Percentiles rank a stretch among this genome's conserved stretches.
phyloP scores from a whole-genome alignment of 345 rosid genomes.

The Eucalyptus tenuipes region DNA sequence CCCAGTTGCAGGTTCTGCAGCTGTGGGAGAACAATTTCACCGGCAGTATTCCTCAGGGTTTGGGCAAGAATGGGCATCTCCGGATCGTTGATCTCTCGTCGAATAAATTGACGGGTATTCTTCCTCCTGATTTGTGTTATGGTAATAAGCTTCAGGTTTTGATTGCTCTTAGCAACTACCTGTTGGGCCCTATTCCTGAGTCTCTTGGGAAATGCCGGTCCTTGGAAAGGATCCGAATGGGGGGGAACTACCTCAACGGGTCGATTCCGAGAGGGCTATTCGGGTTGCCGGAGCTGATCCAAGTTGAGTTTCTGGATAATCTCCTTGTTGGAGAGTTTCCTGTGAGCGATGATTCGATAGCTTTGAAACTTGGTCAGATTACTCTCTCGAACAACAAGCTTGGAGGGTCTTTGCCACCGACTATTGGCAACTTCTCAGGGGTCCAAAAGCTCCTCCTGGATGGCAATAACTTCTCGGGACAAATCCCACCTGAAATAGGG shows the following conservation, averaged over 20 bases:
- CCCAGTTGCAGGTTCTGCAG: constrained; percentile 73
- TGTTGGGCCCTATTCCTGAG: constrained; percentile 74
- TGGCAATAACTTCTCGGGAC: constrained; percentile 70
- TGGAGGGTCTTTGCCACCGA: constrained; percentile 59
- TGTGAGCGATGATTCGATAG: constrained; percentile 9
- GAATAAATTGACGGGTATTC: constrained; percentile 62
- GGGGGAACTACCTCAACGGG: constrained; percentile 75
- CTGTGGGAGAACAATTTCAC: constrained; percentile 92
- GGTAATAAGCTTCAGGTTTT: constrained; percentile 60
- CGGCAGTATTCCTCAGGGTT: constrained; percentile 46
- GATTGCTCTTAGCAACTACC: constrained; percentile 61
- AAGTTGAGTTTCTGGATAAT: constrained; percentile 77
- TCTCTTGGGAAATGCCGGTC: constrained; percentile 64
- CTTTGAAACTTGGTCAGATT: constrained; percentile 59
- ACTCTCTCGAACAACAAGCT: constrained; percentile 73
- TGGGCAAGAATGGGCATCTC: constrained; percentile 60
- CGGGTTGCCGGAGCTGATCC: constrained; percentile 55
- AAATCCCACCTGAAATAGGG: constrained; percentile 69
- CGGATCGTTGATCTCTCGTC: constrained; percentile 61
- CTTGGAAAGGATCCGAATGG: constrained; percentile 74
- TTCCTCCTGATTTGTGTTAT: constrained; percentile 61
- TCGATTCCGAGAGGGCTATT: constrained; percentile 75
- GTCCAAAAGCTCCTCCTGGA: constrained; percentile 83
- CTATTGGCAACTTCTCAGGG: constrained; percentile 65
- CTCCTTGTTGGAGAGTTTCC: constrained; percentile 56